Evolutionary conservation across 2,329 filamentous ascomycete genomes (phyloP).

Genomic region (Fusarium sp.): DNA sequence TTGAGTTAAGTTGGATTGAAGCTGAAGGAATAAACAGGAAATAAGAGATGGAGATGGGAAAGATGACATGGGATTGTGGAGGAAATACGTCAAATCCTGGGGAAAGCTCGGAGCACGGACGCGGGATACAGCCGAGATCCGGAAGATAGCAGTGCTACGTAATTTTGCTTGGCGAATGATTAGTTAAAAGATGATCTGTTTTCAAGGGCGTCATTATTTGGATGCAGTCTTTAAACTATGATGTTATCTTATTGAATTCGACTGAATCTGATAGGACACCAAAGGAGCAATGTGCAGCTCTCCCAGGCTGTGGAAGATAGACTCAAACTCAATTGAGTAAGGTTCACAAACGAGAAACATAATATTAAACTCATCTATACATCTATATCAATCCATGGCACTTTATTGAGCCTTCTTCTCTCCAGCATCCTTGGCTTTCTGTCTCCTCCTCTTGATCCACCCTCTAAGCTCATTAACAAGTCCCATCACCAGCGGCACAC

Average conservation of each 20-base stretch:
- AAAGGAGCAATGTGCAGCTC: neutral
- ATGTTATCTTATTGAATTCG: neutral
- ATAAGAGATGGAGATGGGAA: conserved; percentile 5
- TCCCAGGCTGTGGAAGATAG: neutral
- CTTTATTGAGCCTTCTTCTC: conserved; percentile 53
- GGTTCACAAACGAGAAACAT: neutral
- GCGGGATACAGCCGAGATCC: conserved; percentile 27
- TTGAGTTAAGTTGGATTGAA: conserved; percentile 16
- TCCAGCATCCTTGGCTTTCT: conserved; percentile 56
- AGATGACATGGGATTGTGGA: conserved; percentile 18
- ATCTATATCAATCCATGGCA: conserved; percentile 7
- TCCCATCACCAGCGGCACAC: conserved; percentile 88
- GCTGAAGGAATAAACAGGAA: neutral
- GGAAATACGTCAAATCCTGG: conserved; percentile 31
- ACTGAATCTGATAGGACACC: neutral
- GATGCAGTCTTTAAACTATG: neutral
- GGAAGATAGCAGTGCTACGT: conserved; percentile 14
- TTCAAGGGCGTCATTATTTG: neutral
- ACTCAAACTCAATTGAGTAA: neutral
- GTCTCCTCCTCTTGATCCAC: conserved; percentile 63
- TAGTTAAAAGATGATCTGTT: neutral
- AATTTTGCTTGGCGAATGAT: neutral
- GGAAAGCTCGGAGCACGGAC: conserved; percentile 26
- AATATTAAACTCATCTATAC: conserved; percentile 34
- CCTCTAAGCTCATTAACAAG: conserved; percentile 83